Conservation (phyloP, 305 asterid genomes). For the Euphrasia arctica region DNA sequence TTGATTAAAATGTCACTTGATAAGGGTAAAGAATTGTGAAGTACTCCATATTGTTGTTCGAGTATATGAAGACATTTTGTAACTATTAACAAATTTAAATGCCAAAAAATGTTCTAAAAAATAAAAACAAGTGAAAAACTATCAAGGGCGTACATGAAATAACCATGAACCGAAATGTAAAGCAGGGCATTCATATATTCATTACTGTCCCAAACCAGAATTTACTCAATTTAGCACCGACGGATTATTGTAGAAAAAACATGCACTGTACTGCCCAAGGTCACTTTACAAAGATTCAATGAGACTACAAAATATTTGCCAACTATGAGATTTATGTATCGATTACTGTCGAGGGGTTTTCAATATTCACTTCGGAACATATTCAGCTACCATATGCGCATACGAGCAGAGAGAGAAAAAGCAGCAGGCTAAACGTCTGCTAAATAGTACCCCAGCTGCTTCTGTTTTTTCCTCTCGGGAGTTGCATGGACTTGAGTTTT, state of each 20-base stretch:
- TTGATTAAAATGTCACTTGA: not conserved
- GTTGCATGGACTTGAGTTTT: conserved; percentile 83
- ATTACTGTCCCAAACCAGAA: conserved; percentile 7
- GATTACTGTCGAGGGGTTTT: not conserved
- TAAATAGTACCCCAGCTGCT: conserved; percentile 21
- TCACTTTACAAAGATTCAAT: conserved; percentile 4
- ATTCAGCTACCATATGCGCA: conserved; percentile 22
- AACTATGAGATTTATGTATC: conserved; percentile 18
- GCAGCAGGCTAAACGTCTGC: conserved; percentile 23
- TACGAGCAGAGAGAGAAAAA: conserved; percentile 1
- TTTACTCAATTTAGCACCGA: not conserved
- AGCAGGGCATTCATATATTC: not conserved
- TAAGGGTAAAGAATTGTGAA: not conserved
- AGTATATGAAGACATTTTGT: not conserved
- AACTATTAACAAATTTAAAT: not conserved
- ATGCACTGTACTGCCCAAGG: not conserved
- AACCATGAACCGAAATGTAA: not conserved
- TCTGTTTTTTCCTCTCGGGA: conserved; percentile 71
- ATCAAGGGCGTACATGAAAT: not conserved
- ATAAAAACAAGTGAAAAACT: too few species aligned
- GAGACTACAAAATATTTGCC: not conserved
- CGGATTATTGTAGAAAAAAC: not conserved
- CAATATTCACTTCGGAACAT: conserved; percentile 13
- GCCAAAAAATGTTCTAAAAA: not conserved
- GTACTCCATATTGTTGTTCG: not conserved